Conservation (phyloP, 768 basidiomycete genomes). For the Asterophora lycoperdoides region DNA sequence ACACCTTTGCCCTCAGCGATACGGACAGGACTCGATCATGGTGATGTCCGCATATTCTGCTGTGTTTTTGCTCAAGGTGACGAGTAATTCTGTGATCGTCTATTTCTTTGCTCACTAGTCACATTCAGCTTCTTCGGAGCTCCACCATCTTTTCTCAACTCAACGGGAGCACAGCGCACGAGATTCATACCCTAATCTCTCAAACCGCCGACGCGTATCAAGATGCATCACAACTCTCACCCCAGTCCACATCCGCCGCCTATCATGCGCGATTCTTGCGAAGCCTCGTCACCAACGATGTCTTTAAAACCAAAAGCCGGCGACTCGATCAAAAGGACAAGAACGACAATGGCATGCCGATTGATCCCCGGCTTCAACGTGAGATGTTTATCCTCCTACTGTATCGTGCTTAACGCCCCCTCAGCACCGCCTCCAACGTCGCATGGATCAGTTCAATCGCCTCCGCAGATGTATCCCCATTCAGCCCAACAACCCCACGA, state of each 20-base stretch:
- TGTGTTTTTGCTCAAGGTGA: conserved; percentile 71
- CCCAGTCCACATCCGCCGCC: conserved; percentile 61
- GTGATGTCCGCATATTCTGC: conserved; percentile 87
- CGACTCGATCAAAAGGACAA: conserved; percentile 35
- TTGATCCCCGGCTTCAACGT: conserved; percentile 59
- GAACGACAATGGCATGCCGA: conserved; percentile 36
- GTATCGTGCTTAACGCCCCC: conserved; percentile 7
- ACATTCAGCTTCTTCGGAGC: conserved; percentile 61
- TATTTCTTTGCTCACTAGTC: conserved; percentile 4
- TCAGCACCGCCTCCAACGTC: conserved; percentile 23
- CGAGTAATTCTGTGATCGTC: conserved; percentile 13
- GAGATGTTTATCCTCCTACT: conserved; percentile 17
- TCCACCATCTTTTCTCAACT: conserved; percentile 54
- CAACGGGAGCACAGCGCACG: conserved; percentile 54
- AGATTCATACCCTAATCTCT: conserved; percentile 62
- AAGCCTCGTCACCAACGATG: conserved; percentile 61
- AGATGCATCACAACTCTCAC: conserved; percentile 59
- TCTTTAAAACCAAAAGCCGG: conserved; percentile 49
- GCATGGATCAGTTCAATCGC: conserved; percentile 25
- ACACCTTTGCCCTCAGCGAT: conserved; percentile 46
- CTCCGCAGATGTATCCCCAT: conserved; percentile 32
- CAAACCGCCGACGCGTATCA: conserved; percentile 77
- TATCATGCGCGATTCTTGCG: conserved; percentile 79
- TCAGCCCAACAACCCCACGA: conserved; percentile 31
- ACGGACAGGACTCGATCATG: conserved; percentile 79